These are phyloP conservation scores for Huntiella abstrusa DNA, from an alignment of 2,329 filamentous ascomycete species.

Conservation along the genomic window DNA sequence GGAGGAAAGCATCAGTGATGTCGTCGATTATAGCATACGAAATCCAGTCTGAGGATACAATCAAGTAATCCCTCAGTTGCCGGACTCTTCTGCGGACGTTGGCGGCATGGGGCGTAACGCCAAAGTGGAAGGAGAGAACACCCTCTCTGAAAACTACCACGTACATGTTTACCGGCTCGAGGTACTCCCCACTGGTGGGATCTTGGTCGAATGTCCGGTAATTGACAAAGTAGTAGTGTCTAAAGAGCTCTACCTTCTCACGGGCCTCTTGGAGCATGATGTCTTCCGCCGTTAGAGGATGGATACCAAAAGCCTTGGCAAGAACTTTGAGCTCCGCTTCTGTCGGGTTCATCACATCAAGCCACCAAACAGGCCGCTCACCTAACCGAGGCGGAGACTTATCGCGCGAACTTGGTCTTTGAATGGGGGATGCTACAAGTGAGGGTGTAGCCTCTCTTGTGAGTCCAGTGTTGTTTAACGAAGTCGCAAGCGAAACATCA, in stretches of 20 bases:
- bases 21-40: conserved; percentile 97
- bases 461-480: too few relatives aligned
- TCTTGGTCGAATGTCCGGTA: conserved; percentile 97
- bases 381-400: conserved; percentile 41
- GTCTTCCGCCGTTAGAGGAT: conserved; percentile 86
- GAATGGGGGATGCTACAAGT: not conserved
- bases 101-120: conserved; percentile 84
- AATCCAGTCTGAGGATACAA: conserved; percentile 91
- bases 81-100: conserved; percentile 88
- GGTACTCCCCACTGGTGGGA: conserved; percentile 66
- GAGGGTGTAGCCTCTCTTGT: not conserved
- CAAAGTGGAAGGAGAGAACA: conserved; percentile 91
- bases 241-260: conserved; percentile 94
- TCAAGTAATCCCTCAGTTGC: conserved; percentile 83
- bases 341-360: conserved; percentile 79
- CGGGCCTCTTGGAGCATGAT: conserved; percentile 95
- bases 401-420: conserved; percentile 13
- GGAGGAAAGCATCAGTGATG: conserved; percentile 90
- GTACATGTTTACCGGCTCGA: conserved; percentile 95
- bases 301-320: conserved; percentile 83
- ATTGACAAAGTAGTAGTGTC: conserved; percentile 96
- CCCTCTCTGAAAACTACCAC: conserved; percentile 92
- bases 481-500: too few relatives aligned
- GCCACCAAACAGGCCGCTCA: conserved; percentile 86
- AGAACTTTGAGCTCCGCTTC: conserved; percentile 92